phyloP scores from a whole-genome alignment of 2,329 filamentous ascomycete species.

The Cryphonectria naterciae region DNA sequence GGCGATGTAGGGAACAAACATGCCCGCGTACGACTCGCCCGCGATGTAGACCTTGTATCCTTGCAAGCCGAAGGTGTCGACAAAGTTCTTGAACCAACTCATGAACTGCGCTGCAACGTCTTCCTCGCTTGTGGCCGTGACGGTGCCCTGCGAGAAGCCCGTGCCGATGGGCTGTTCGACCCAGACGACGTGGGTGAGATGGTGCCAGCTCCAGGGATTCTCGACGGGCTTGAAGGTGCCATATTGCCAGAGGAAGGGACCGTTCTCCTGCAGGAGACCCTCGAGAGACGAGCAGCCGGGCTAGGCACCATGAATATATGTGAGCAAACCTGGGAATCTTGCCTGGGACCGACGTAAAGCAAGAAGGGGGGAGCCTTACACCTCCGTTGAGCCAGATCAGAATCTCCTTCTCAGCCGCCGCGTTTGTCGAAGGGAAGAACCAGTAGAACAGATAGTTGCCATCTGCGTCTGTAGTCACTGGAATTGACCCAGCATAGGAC shows the following conservation, averaged over 20 bases:
- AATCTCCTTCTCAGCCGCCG: conserved; percentile 58
- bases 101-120: conserved; percentile 74
- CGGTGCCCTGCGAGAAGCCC: conserved; percentile 69
- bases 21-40: conserved; percentile 73
- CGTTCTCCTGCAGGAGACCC: conserved; percentile 77
- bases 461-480: conserved; percentile 54
- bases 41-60: conserved; percentile 73
- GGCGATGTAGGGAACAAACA: conserved; percentile 73
- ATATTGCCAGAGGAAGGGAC: conserved; percentile 71
- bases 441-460: conserved; percentile 62
- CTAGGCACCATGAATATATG: conserved; percentile 37
- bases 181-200: conserved; percentile 78
- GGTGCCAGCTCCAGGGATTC: conserved; percentile 76
- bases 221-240: conserved; percentile 68
- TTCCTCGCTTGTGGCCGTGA: conserved; percentile 66
- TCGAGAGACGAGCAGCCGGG: conserved; percentile 66
- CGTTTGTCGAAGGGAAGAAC: conserved; percentile 65
- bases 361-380: conserved; percentile 35
- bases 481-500: conserved; percentile 65
- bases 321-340: neutral
- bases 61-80: conserved; percentile 70
- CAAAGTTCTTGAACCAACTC: conserved; percentile 79
- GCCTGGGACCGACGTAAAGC: too few relatives aligned
- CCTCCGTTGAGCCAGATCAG: conserved; percentile 65
- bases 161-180: conserved; percentile 71